Evolutionary conservation across 2,329 filamentous ascomycete species (phyloP), one percentile per base, ranked within the genome.

Genomic region (Pseudopyricularia cyperi): DNA sequence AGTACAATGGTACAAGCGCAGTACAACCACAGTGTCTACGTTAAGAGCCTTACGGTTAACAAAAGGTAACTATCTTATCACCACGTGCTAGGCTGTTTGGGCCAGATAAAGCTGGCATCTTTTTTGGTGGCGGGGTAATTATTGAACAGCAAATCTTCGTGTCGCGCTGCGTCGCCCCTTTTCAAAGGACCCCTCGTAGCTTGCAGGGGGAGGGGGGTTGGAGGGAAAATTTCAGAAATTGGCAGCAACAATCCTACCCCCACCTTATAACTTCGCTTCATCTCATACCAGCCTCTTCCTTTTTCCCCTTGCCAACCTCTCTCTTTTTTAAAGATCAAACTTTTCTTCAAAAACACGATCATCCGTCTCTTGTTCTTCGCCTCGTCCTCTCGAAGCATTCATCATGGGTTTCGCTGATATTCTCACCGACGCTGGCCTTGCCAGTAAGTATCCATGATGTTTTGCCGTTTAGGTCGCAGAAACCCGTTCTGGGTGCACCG

Each of bases 321-420:
- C 28, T 35, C 47, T 22, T 35, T 24, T 35, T n/a, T n/a, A n/a
- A 48, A 26, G 33, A 35, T 32, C 17, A 33, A 35, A 48, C 19
- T 35, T 7, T n/a, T 30, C 47, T 48, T 26, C 39, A 22, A 44
- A 22, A 22, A 22, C 24, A 7, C 39, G 17, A 11, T 3, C 24
- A 24, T 12, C 9, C n/a, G 9, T 35, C 30, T 35, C 30, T 44
- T 44, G 39, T 44, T 44, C 39, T 44, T 44, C 28, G 35, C n/a
- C 33, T 50, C 44, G 46, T 53, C 51, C 24, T 15, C 17, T 24
- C n/a, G 15, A 50, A 37, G 17, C 53, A 47, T 22, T 47, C 53
- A 55, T 46, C 49, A 62, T 62, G 60, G 60, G 60, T 55, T 62
- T 62, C 60, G 53, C 60, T 55, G 57, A 62, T 58, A 55, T 64